Base-by-base conservation (phyloP, 352 stramenopile genomes). In the Phytophthora tentaculata region DNA sequence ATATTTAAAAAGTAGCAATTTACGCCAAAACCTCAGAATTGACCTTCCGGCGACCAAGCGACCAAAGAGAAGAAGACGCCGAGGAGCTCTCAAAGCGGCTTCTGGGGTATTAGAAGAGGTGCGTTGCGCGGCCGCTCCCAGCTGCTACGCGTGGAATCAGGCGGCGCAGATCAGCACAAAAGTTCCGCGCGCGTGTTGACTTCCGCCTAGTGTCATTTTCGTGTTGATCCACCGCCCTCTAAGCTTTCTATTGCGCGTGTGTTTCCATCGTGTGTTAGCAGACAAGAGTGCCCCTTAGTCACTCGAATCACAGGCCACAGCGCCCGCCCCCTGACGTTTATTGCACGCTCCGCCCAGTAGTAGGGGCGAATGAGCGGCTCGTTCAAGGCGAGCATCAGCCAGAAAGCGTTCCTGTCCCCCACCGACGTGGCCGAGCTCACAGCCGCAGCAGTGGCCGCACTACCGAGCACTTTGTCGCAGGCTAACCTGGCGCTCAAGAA, bases 381-480 rank as follows among this genome's bases (percentile, higher is more conserved):
- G 29, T 74, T 79, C 56, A 86, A 88, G 63, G 61, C 76, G 39
- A 71, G 51, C 23, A 76, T 50, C 50, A 74, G 56, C 50, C 73
- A 81, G 45, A 93, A 91, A 75, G 73, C 85, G 43, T 89, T 93
- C 51, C 76, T 83, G 76, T 91, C 84, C 58, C 80, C 81, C 13
- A 88, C 84, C 16, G 83, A 93, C 59, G 81, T 93, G n/a, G 83
- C 83, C 4, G 84, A 93, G 59, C 79, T 93, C 63, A 91, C 84
- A 19, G 84, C 84, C 49, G 84, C 84, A 58, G 83, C 84, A 10
- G 84, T 92, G 20, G 84, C 84, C 3, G 84, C 83, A 23, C 64
- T 92, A 56, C 84, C 84, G 45, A 77, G 83, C 49, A 87, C 82
- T 26, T 79, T 92, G 62, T 80, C 81, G 52, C 80, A 89, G 56